Evolutionary conservation across 306 rosid species (phyloP), one percentile per base, ranked within the genome.

Genomic region (Mimosa pudica): DNA sequence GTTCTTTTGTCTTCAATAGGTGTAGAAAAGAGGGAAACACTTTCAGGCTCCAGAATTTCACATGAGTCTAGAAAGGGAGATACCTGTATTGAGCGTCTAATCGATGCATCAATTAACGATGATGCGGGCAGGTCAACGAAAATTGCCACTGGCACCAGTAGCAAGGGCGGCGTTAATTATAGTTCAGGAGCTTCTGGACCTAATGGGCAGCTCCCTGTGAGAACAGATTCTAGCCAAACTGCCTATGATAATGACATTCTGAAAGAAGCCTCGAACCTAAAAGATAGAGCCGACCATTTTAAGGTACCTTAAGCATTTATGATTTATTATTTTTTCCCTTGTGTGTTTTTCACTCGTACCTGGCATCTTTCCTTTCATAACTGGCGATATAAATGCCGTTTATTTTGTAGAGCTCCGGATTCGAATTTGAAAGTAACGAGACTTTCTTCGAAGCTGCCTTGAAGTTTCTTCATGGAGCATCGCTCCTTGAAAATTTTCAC

Each of bases 381-480:
- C 79, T 42, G 30, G 44, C 76, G 60, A 24, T 77, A 12, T 74
- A 46, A 61, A 63, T 82, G 70, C 71, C 71, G 36, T 73, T 47
- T 71, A 16, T 65, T 80, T 70, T 79, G 16, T 68, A 94, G 98
- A 86, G 79, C 78, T 82, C 92, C 8, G 92, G 92, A 74, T 89
- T 90, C 85, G 82, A 69, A 65, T 89, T 88, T n/a, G 96, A 92
- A 87, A 92, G 98, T 78, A 87, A 82, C 16, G 98, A 84, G 86
- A 91, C 92, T 70, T 94, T 87, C 86, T 92, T 92, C 77, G 85
- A 94, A 80, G 93, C 97, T 82, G 97, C 94, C 84, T 84, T 92
- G 79, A 89, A 90, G 88, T 94, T 88, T 94, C 90, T 94, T 81
- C 96, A 85, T 61, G 98, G 91, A 77, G 96, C 94, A 18, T 85